Evolutionary conservation across 2,329 filamentous ascomycete species (phyloP).

Genomic region (Monilinia vaccinii-corymbosi): DNA sequence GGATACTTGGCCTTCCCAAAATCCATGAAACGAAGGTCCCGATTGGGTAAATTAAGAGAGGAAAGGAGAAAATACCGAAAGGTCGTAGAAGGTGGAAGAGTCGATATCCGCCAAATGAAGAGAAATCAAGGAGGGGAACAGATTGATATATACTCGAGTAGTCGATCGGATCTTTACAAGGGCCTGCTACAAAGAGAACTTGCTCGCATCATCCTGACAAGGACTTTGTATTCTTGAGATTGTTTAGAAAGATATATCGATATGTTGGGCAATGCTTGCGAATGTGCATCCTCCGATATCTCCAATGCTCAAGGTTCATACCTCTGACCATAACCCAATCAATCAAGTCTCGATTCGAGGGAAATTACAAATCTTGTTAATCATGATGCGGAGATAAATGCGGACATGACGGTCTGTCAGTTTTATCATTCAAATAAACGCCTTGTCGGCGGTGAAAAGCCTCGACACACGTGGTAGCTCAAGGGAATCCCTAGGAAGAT

Average conservation of each 20-base stretch:
- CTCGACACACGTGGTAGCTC: conserved; percentile 3
- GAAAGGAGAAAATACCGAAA: neutral
- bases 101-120: neutral
- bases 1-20: neutral
- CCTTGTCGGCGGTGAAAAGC: neutral
- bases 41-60: neutral
- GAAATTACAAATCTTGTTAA: neutral
- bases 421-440: neutral
- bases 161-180: neutral
- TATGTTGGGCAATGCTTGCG: conserved; percentile 1
- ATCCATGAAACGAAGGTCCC: neutral
- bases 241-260: neutral
- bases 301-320: neutral
- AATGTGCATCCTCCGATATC: neutral
- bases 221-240: conserved; percentile 1
- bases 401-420: conserved; percentile 2
- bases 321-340: neutral
- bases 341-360: neutral
- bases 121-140: neutral
- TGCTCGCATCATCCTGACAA: neutral
- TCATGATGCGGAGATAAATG: neutral
- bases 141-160: neutral
- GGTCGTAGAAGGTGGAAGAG: neutral
- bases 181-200: neutral
- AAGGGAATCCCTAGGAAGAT: conserved; percentile 5